Evolutionary conservation across 169 alveolate genomes (phyloP), one percentile per base, ranked within the genome.

Genomic region (Eimeria praecox): DNA sequence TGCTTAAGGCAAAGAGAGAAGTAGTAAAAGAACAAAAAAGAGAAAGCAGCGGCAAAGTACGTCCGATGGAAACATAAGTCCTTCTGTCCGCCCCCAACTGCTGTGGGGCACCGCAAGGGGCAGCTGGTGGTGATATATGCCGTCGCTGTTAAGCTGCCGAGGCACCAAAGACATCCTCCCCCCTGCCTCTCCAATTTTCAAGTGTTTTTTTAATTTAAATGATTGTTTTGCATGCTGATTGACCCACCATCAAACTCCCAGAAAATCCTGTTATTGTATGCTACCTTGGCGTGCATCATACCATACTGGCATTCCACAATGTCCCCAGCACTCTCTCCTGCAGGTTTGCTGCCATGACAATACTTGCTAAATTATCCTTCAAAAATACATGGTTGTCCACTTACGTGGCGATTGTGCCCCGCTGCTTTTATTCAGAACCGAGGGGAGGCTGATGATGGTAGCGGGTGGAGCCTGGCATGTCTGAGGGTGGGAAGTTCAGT

Each of bases 71-170:
- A 20, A 44, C 93, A 24, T 27, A 59, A 35, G 69, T 46, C 82
- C 52, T 30, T 30, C 78, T 16, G 49, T 86, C 82, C 59, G 64
- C 80, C 80, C 73, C 59, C 80, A 46, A 40, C 83, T 40, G 66
- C 91, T 86, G 93, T 86, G 93, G 93, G 93, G 93, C 93, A 86
- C 93, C 80, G 93, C 82, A 54, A 86, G 93, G 93, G 93, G 93
- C 93, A 62, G 82, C 93, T 86, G 93, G 83, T 62, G 93, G 69
- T 59, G 93, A 22, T 30, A 46, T 20, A 46, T 52, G 27, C 77
- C 73, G 62, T 56, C 73, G 73, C 91, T 44, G 62, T 52, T 46
- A 38, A 64, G 73, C 66, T 35, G 91, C 56, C 49, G 91, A 83
- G 91, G 91, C 91, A 78, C 88, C 88, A 78, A 40, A 78, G 82